Percentiles rank a stretch among this genome's conserved stretches.
Conservation (phyloP, 768 basidiomycete species). For the Pisolithus sp. region DNA sequence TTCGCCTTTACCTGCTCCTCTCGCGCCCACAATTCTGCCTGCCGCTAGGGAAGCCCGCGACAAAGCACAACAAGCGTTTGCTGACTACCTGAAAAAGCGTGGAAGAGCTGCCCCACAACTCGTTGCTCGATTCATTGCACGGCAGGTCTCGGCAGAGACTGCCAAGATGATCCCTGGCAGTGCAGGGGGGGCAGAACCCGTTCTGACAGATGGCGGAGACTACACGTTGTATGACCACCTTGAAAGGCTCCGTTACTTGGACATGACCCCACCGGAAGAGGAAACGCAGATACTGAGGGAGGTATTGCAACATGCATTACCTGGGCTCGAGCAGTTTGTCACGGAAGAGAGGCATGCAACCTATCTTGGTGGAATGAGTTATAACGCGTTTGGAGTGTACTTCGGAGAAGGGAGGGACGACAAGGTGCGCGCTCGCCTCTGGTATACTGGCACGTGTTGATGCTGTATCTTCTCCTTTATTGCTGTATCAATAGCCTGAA, state of each 20-base stretch:
- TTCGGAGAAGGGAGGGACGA: slow-evolving; percentile 61
- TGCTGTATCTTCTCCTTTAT: background rate
- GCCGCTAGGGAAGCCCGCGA: slow-evolving; percentile 39
- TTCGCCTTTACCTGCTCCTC: slow-evolving; percentile 44
- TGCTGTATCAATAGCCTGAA: slow-evolving; percentile 37
- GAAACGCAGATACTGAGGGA: slow-evolving; percentile 45
- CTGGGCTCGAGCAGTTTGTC: slow-evolving; percentile 67
- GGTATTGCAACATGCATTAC: slow-evolving; percentile 56
- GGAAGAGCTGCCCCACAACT: slow-evolving; percentile 46
- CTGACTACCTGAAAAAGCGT: slow-evolving; percentile 47
- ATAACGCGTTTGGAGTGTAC: slow-evolving; percentile 73
- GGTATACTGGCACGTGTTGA: background rate
- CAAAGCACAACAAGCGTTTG: slow-evolving; percentile 54
- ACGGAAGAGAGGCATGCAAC: slow-evolving; percentile 55
- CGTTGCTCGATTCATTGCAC: slow-evolving; percentile 64
- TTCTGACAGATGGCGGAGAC: slow-evolving; percentile 37
- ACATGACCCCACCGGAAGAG: slow-evolving; percentile 42
- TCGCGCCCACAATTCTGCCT: slow-evolving; percentile 29
- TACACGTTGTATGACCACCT: slow-evolving; percentile 72
- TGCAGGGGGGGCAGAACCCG: slow-evolving; percentile 10
- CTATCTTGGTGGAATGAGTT: slow-evolving; percentile 64
- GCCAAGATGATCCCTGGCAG: slow-evolving; percentile 40
- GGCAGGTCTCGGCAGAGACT: slow-evolving; percentile 63
- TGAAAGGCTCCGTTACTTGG: slow-evolving; percentile 66
- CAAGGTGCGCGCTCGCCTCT: slow-evolving; percentile 42